These are phyloP conservation scores for Polyporus tsugae DNA, from an alignment of 1,284 basidiomycete species.

Conservation along the genomic window DNA sequence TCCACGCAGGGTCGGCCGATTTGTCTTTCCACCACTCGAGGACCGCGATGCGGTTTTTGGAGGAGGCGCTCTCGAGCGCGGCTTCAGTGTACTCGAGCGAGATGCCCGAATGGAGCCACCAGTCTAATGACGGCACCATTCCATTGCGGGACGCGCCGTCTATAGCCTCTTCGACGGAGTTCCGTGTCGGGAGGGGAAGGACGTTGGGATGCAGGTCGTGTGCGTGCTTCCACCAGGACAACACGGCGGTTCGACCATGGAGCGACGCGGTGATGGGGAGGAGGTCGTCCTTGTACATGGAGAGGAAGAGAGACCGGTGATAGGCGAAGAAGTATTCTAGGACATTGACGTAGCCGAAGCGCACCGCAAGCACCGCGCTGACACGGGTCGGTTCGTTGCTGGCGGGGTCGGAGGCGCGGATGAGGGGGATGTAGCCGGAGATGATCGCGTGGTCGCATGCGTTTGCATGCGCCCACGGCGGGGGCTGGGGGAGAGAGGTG, in stretches of 20 bases:
- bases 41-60: conserved; percentile 73
- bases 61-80: conserved; percentile 78
- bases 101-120: conserved; percentile 69
- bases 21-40: conserved; percentile 81
- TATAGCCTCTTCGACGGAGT: conserved; percentile 67
- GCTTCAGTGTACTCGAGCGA: conserved; percentile 77
- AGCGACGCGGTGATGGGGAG: conserved; percentile 79
- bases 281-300: conserved; percentile 67
- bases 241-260: conserved; percentile 74
- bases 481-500: conserved; percentile 69
- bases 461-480: conserved; percentile 75
- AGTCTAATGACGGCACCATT: conserved; percentile 70
- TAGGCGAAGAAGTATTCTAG: conserved; percentile 74
- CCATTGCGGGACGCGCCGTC: conserved; percentile 78
- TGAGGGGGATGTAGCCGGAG: conserved; percentile 63
- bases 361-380: conserved; percentile 69
- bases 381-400: conserved; percentile 68
- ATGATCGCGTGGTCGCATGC: conserved; percentile 74
- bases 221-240: conserved; percentile 82
- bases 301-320: conserved; percentile 67
- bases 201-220: conserved; percentile 65
- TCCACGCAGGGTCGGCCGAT: conserved; percentile 24
- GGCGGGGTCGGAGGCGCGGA: conserved; percentile 64
- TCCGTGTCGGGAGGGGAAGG: conserved; percentile 57
- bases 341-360: conserved; percentile 79